Conservation (phyloP, 176 grass and related monocot species). For the Eragrostis curvula region DNA sequence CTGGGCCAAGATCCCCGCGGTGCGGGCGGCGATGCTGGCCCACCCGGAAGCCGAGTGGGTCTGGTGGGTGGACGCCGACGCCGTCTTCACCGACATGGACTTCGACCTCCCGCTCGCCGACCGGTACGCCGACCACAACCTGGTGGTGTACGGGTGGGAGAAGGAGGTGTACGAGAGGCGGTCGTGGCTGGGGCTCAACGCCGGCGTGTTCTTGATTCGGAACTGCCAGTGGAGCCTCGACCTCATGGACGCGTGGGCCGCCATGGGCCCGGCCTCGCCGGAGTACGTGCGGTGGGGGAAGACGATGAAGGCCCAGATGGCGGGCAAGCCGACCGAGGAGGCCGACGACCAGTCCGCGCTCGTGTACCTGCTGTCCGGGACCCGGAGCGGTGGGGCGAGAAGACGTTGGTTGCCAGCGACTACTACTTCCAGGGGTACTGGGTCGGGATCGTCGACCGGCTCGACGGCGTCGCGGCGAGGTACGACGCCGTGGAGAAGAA, state of each 20-base stretch:
- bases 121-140: slow-evolving; percentile 51
- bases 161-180: slow-evolving; percentile 49
- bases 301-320: slow-evolving; percentile 29
- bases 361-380: slow-evolving; percentile 50
- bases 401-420: slow-evolving; percentile 48
- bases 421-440: slow-evolving; percentile 82
- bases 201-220: slow-evolving; percentile 87
- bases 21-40: slow-evolving; percentile 79
- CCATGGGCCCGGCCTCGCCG: slow-evolving; percentile 44
- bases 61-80: slow-evolving; percentile 94
- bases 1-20: slow-evolving; percentile 76
- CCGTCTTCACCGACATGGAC: slow-evolving; percentile 91
- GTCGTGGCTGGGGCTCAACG: slow-evolving; percentile 86
- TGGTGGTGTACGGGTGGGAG: slow-evolving; percentile 66
- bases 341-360: slow-evolving; percentile 80
- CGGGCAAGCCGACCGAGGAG: slow-evolving; percentile 40
- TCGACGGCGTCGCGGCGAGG: slow-evolving; percentile 49
- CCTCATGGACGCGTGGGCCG: slow-evolving; percentile 62
- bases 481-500: slow-evolving; percentile 57
- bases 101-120: slow-evolving; percentile 56
- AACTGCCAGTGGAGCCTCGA: slow-evolving; percentile 96
- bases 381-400: slow-evolving; percentile 44
- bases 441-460: slow-evolving; percentile 49
- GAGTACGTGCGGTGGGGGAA: slow-evolving; percentile 47
- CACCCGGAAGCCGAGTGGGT: slow-evolving; percentile 91